Evolutionary conservation across 129 eudicot genomes (phyloP).

Genomic region (Solidago caesia): DNA sequence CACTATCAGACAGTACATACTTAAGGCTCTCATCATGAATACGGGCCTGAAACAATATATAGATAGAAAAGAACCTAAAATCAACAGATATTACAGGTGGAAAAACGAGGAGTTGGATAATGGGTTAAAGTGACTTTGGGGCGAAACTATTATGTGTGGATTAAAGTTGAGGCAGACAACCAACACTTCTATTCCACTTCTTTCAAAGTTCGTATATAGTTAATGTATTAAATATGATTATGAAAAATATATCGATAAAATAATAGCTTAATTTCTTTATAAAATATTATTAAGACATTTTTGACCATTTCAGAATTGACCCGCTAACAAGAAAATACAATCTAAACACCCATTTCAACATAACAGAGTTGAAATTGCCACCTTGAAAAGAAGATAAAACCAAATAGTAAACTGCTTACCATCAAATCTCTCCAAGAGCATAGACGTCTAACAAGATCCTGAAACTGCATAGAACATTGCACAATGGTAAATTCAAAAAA

Average conservation of each 20-base stretch:
- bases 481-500: conserved; percentile 6
- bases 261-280: too few relatives aligned
- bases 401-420: conserved; percentile 49
- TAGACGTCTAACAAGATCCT: conserved; percentile 64
- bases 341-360: not conserved
- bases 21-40: conserved; percentile 95
- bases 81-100: not conserved
- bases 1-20: conserved; percentile 81
- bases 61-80: not conserved
- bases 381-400: not conserved
- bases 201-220: too few relatives aligned
- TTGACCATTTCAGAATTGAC: not conserved
- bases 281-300: not conserved
- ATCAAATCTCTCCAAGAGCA: conserved; percentile 95
- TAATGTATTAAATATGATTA: too few relatives aligned
- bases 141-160: too few relatives aligned
- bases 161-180: too few relatives aligned
- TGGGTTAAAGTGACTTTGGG: not conserved
- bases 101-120: not conserved
- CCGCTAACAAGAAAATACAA: not conserved
- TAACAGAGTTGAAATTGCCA: not conserved
- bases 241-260: too few relatives aligned
- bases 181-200: too few relatives aligned
- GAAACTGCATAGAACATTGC: conserved; percentile 48
- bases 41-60: conserved; percentile 71